Conservation (phyloP, 1,139 yeast genomes). For the Kodamaea plutei region DNA sequence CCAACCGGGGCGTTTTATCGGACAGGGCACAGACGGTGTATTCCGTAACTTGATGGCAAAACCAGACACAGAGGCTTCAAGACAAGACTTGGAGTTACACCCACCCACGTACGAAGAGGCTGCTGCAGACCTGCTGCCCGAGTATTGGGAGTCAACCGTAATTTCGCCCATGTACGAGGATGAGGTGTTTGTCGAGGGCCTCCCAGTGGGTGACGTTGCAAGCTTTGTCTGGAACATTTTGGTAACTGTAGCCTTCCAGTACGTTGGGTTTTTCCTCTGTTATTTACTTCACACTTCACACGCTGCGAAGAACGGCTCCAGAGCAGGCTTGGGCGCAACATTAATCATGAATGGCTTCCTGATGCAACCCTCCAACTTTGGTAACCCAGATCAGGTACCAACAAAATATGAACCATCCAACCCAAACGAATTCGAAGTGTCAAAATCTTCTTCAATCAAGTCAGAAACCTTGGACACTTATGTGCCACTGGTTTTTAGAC, state of each 20-base stretch:
- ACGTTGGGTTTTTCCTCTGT: conserved; percentile 87
- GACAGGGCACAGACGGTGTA: conserved; percentile 80
- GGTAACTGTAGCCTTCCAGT: conserved; percentile 87
- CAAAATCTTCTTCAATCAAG: conserved; percentile 28
- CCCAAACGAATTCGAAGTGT: conserved; percentile 54
- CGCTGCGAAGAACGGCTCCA: conserved; percentile 94
- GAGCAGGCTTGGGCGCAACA: conserved; percentile 89
- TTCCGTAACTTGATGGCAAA: conserved; percentile 88
- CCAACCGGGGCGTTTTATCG: conserved; percentile 44
- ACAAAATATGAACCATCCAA: conserved; percentile 48
- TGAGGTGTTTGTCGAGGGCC: conserved; percentile 89
- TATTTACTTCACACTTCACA: conserved; percentile 92
- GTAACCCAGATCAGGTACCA: conserved; percentile 34
- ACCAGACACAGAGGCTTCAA: conserved; percentile 53
- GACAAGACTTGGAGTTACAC: conserved; percentile 38
- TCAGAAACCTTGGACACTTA: conserved; percentile 48
- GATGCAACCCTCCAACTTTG: conserved; percentile 60
- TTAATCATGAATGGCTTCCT: conserved; percentile 73
- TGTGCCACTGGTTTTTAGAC: conserved; percentile 31
- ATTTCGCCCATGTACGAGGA: conserved; percentile 80
- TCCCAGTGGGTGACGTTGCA: conserved; percentile 92
- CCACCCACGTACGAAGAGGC: conserved; percentile 98
- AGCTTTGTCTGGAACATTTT: conserved; percentile 87
- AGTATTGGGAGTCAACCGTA: conserved; percentile 92
- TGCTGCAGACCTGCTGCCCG: conserved; percentile 91